A percentile compares a stretch with the other conserved stretches of the same genome.
These are phyloP conservation scores for Lenwebbia sp. DNA, from an alignment of 345 rosid genomes.

Conservation along the genomic window DNA sequence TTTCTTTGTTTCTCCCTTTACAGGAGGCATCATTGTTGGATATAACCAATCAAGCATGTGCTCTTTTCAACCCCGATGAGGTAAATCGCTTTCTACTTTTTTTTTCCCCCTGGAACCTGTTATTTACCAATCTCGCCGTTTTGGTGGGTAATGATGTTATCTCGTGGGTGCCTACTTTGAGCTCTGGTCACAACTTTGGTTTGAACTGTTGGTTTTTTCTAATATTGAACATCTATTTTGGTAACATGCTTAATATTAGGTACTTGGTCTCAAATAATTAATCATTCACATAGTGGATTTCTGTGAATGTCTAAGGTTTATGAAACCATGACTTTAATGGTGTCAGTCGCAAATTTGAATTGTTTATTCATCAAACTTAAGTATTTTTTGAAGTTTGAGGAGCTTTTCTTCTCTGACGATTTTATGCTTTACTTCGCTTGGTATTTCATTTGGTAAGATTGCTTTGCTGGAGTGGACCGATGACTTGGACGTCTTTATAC, in stretches of 20 bases:
- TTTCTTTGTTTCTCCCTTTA: slow-evolving; percentile 2
- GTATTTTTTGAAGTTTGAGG: neutral
- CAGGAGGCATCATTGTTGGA: slow-evolving; percentile 94
- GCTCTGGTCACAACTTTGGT: neutral
- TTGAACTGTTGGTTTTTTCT: neutral
- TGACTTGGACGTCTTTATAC: slow-evolving; percentile 67
- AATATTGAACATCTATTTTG: neutral
- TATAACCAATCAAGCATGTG: slow-evolving; percentile 78
- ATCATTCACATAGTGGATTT: neutral
- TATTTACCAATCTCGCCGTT: neutral
- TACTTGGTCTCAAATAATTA: neutral
- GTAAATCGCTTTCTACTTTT: slow-evolving; percentile 17
- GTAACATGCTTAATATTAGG: neutral
- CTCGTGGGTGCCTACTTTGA: neutral
- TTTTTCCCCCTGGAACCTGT: neutral
- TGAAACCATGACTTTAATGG: neutral
- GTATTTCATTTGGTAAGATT: slow-evolving; percentile 29
- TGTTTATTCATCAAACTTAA: neutral
- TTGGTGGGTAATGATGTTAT: neutral
- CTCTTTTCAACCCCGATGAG: slow-evolving; percentile 71
- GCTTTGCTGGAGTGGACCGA: slow-evolving; percentile 94
- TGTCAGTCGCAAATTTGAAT: neutral
- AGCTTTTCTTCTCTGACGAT: slow-evolving; percentile 2
- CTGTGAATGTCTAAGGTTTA: neutral
- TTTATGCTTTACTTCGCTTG: neutral